phyloP scores from a whole-genome alignment of 148 eudicot species.

The Polygonum aviculare region DNA sequence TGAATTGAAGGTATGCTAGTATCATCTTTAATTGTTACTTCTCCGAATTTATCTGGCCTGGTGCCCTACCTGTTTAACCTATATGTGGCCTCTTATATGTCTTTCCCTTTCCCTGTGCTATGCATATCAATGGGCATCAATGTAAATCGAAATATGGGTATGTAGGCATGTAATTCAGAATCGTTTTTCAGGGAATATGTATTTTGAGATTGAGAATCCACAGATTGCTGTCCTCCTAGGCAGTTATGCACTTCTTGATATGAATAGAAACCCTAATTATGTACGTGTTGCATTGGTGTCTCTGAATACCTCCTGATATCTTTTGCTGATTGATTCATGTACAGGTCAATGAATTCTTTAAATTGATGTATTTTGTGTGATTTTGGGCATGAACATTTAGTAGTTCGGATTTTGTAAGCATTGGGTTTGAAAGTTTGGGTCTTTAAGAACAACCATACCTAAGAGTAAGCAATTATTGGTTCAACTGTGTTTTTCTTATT shows the following conservation, averaged over 20 bases:
- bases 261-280: slow-evolving; percentile 2
- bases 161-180: not conserved
- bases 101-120: not conserved
- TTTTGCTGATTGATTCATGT: not conserved
- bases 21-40: not conserved
- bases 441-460: not conserved
- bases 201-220: not conserved
- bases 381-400: not conserved
- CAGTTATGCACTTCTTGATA: not conserved
- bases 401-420: not conserved
- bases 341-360: not conserved
- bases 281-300: not conserved
- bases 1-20: slow-evolving; percentile 4
- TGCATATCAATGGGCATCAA: not conserved
- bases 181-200: not conserved
- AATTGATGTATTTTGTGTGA: not conserved
- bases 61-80: not conserved
- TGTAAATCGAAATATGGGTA: not conserved
- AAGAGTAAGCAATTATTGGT: not conserved
- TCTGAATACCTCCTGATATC: not conserved
- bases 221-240: not conserved
- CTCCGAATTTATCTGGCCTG: not conserved
- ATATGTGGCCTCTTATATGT: not conserved
- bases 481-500: not conserved
- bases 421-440: not conserved